phyloP scores from a whole-genome alignment of 1,139 yeast species.

The Diutina siamensis region DNA sequence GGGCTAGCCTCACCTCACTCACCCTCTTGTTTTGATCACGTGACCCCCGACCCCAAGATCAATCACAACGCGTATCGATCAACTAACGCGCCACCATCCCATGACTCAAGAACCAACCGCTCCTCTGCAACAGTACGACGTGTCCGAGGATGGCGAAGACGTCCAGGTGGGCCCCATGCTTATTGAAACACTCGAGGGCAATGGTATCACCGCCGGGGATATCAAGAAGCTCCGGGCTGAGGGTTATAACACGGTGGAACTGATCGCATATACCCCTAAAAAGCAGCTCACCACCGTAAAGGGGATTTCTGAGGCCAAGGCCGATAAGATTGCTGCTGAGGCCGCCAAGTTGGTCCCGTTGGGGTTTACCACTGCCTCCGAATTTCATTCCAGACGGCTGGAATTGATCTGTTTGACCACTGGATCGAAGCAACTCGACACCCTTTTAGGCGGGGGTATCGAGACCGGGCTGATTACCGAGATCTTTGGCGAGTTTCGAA shows the following conservation, averaged over 20 bases:
- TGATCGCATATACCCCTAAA: conserved; percentile 83
- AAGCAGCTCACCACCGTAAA: conserved; percentile 66
- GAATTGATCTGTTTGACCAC: conserved; percentile 89
- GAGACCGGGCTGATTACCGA: conserved; percentile 98
- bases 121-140: not conserved
- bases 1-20: no score
- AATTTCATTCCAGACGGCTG: conserved; percentile 80
- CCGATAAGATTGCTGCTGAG: conserved; percentile 70
- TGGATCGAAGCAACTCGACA: conserved; percentile 89
- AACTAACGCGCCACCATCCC: not conserved
- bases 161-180: conserved; percentile 27
- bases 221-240: conserved; percentile 70
- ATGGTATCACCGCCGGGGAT: conserved; percentile 77
- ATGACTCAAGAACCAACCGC: conserved; percentile 1
- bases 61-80: not conserved
- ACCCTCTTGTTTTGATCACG: not conserved
- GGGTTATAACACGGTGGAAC: conserved; percentile 83
- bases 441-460: conserved; percentile 90
- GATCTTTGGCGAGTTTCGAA: conserved; percentile 93
- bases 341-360: conserved; percentile 85
- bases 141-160: not conserved
- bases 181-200: conserved; percentile 51
- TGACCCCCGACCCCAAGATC: not conserved
- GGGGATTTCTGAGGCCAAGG: conserved; percentile 94
- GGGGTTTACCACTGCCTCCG: conserved; percentile 97